phyloP scores from a whole-genome alignment of 345 rosid species.

The Atalantia buxifolia region DNA sequence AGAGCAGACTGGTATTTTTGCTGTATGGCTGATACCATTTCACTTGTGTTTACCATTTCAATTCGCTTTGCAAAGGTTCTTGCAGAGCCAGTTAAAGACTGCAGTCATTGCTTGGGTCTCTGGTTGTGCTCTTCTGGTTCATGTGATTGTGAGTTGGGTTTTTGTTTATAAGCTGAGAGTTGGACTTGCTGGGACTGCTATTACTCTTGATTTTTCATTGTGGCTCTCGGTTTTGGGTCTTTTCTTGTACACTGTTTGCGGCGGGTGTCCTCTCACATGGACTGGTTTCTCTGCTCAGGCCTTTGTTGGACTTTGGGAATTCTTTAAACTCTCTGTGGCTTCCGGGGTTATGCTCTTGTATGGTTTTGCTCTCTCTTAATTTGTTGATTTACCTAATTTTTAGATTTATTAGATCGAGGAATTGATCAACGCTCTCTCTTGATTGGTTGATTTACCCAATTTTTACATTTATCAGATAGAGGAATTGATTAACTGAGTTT shows the following conservation, averaged over 20 bases:
- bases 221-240: conserved; percentile 51
- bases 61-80: conserved; percentile 50
- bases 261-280: conserved; percentile 58
- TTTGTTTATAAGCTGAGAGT: conserved; percentile 44
- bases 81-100: conserved; percentile 56
- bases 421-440: not conserved
- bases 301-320: conserved; percentile 45
- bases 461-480: not conserved
- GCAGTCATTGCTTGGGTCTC: conserved; percentile 43
- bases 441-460: not conserved
- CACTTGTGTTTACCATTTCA: conserved; percentile 60
- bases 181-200: conserved; percentile 45
- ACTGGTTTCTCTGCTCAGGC: conserved; percentile 56
- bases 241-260: conserved; percentile 35
- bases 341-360: conserved; percentile 58
- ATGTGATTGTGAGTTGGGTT: conserved; percentile 45
- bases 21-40: conserved; percentile 52
- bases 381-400: not conserved
- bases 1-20: conserved; percentile 46
- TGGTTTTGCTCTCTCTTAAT: conserved; percentile 6
- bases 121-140: conserved; percentile 36
- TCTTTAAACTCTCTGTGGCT: conserved; percentile 51
- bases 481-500: not conserved
- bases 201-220: conserved; percentile 57
- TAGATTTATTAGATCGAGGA: not conserved